These are phyloP conservation scores for Chrysochromulina parva DNA, from an alignment of 78 protist species.

Conservation along the genomic window DNA sequence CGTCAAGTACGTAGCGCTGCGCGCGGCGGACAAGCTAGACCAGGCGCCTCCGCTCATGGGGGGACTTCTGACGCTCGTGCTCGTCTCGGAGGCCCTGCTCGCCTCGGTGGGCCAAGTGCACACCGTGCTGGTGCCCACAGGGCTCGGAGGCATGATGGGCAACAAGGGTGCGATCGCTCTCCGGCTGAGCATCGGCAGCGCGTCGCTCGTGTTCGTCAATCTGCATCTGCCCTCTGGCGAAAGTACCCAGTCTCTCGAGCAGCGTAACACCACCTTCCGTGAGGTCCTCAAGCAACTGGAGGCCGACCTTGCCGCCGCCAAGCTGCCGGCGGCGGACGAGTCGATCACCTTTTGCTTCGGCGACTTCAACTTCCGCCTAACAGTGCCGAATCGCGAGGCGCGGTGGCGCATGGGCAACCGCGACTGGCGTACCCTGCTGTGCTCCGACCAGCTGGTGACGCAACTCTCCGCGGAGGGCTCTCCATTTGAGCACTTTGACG, in stretches of 20 bases:
- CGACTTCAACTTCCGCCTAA: conserved; percentile 68
- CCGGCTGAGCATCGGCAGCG: background rate
- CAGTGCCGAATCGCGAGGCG: background rate
- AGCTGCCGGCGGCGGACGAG: background rate
- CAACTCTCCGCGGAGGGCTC: background rate
- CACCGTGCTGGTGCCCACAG: background rate
- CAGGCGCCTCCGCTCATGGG: background rate
- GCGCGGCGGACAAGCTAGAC: background rate
- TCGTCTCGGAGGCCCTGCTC: background rate
- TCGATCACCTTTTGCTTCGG: conserved; percentile 33
- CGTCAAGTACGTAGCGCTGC: background rate
- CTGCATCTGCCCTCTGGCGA: background rate
- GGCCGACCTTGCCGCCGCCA: background rate
- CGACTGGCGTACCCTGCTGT: background rate
- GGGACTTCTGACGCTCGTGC: background rate
- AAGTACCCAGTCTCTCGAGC: background rate
- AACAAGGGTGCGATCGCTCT: conserved; percentile 19
- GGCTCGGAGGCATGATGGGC: background rate
- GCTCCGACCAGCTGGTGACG: background rate
- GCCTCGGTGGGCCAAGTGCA: background rate
- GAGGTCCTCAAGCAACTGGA: background rate
- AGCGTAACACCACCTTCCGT: background rate
- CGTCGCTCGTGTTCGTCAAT: background rate
- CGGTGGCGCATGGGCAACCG: background rate
- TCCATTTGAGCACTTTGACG: background rate